These are phyloP conservation scores for Pseudonitzschia multiseries DNA, from an alignment of 108 stramenopile species.

Conservation along the genomic window DNA sequence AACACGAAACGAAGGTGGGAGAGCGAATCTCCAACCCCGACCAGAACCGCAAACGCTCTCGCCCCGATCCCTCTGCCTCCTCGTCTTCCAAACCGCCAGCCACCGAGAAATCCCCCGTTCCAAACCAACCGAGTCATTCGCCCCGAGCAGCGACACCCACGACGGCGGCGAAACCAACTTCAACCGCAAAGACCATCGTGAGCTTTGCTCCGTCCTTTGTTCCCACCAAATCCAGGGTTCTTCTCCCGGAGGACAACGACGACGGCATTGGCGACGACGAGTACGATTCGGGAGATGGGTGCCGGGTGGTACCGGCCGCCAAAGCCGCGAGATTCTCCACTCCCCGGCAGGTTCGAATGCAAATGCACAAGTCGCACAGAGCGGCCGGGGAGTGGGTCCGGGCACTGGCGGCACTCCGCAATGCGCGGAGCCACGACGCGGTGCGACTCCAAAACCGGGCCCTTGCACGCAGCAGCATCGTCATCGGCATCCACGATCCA, in stretches of 20 bases:
- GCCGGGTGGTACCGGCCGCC: background rate
- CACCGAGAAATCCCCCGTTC: background rate
- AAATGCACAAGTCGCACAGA: background rate
- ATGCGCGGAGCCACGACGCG: slow-evolving; percentile 4
- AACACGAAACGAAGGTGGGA: too few species aligned
- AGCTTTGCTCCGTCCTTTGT: slow-evolving; percentile 30
- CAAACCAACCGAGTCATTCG: background rate
- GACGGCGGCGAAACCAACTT: background rate
- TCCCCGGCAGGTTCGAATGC: slow-evolving; percentile 7
- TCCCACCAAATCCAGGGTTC: background rate
- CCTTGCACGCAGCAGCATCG: slow-evolving; percentile 4
- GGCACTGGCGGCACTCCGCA: slow-evolving; percentile 19
- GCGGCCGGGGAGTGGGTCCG: slow-evolving; percentile 15
- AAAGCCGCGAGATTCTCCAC: slow-evolving; percentile 14
- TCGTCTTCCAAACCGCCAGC: too few species aligned
- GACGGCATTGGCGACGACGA: background rate
- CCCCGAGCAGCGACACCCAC: too few species aligned
- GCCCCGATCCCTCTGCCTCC: too few species aligned
- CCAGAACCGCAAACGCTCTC: background rate
- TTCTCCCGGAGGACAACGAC: background rate
- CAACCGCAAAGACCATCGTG: background rate
- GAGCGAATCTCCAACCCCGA: background rate
- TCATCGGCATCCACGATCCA: slow-evolving; percentile 25
- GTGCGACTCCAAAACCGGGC: slow-evolving; percentile 29
- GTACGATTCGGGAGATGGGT: background rate